A percentile compares a stretch with the other conserved stretches of the same genome.
These are phyloP conservation scores for Starmera stellimalicola DNA, from an alignment of 1,139 yeast genomes.

Conservation along the genomic window DNA sequence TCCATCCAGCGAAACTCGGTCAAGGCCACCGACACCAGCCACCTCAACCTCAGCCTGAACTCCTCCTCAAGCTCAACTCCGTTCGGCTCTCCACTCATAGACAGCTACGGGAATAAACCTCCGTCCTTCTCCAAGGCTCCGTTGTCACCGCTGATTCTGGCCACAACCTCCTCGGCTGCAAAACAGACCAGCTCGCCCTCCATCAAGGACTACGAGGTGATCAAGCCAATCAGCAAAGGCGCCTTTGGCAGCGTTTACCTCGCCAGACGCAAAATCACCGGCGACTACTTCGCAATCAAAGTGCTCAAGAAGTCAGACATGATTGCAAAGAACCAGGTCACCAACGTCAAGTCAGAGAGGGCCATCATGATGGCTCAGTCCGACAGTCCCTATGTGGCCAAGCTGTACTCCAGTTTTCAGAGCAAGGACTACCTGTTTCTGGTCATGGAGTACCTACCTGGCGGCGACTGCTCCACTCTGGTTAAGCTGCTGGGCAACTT, in stretches of 20 bases:
- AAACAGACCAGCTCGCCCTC: constrained; percentile 50
- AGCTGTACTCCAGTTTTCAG: constrained; percentile 81
- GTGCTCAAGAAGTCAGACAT: constrained; percentile 90
- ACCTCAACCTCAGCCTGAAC: constrained; percentile 46
- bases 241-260: constrained; percentile 95
- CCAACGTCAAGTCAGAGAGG: constrained; percentile 88
- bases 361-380: constrained; percentile 97
- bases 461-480: constrained; percentile 92
- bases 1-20: constrained; percentile 43
- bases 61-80: constrained; percentile 29
- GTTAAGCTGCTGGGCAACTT: constrained; percentile 72
- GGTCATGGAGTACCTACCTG: constrained; percentile 94
- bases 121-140: constrained; percentile 41
- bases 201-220: constrained; percentile 79
- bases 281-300: constrained; percentile 93
- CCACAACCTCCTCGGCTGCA: constrained; percentile 29
- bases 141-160: constrained; percentile 69
- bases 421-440: constrained; percentile 77
- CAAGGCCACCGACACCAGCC: constrained; percentile 18
- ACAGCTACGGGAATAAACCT: background rate
- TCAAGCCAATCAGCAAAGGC: constrained; percentile 92
- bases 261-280: constrained; percentile 75
- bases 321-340: constrained; percentile 94
- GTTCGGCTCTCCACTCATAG: constrained; percentile 32
- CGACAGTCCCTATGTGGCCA: constrained; percentile 90